phyloP scores from a whole-genome alignment of 371 early-diverging fungal species.

The Cokeromyces recurvatus region DNA sequence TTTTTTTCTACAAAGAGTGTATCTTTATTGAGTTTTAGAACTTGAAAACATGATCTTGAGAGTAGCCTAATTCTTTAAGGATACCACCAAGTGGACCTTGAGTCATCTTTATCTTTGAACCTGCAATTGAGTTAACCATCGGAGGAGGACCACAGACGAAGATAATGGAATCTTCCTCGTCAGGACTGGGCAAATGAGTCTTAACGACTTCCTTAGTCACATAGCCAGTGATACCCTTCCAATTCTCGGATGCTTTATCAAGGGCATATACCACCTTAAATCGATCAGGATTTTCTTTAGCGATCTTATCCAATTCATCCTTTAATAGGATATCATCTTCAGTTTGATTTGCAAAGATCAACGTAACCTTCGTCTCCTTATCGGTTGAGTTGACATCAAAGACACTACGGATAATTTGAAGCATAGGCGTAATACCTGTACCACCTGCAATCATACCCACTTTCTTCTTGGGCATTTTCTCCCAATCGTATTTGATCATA shows the following conservation, averaged over 20 bases:
- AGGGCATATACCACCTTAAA: conserved; percentile 78
- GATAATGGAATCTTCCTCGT: conserved; percentile 54
- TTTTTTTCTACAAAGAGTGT: too few species aligned
- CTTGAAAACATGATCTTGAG: conserved; percentile 79
- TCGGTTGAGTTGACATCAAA: conserved; percentile 56
- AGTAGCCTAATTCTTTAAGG: conserved; percentile 82
- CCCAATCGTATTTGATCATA: conserved; percentile 77
- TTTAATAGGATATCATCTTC: conserved; percentile 84
- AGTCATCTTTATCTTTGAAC: conserved; percentile 76
- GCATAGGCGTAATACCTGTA: conserved; percentile 93
- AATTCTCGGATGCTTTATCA: conserved; percentile 64
- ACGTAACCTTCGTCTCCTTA: conserved; percentile 80
- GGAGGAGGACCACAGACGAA: conserved; percentile 89
- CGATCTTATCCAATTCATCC: conserved; percentile 69
- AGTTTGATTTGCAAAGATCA: conserved; percentile 86
- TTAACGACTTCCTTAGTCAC: conserved; percentile 65
- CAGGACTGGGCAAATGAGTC: conserved; percentile 60
- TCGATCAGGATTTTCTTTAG: conserved; percentile 68
- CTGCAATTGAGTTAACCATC: conserved; percentile 77
- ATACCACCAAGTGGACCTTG: conserved; percentile 86
- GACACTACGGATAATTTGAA: conserved; percentile 69
- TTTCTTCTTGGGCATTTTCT: conserved; percentile 67
- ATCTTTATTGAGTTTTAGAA: conserved; percentile 49
- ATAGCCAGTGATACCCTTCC: conserved; percentile 70
- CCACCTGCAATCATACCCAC: conserved; percentile 89